Evolutionary conservation across 768 basidiomycete species (phyloP).

Genomic region (Lentinula edodes): DNA sequence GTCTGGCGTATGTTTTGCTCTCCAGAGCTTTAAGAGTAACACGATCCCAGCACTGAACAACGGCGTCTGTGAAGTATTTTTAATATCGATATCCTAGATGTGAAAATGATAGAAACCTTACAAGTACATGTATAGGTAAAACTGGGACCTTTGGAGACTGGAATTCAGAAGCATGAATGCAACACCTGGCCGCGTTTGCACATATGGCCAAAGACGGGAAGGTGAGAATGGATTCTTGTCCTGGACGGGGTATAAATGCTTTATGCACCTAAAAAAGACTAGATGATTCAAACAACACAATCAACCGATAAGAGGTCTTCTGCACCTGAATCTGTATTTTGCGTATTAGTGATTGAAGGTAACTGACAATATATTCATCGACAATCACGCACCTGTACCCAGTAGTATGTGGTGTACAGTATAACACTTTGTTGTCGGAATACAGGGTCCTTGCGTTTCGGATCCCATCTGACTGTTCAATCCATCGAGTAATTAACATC

Average conservation of each 20-base stretch:
- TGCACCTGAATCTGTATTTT: background rate
- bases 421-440: slow-evolving; percentile 43
- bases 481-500: background rate
- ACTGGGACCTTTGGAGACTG: slow-evolving; percentile 20
- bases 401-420: slow-evolving; percentile 43
- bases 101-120: background rate
- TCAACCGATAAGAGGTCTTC: background rate
- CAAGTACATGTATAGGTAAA: slow-evolving; percentile 8
- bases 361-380: background rate
- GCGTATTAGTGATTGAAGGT: background rate
- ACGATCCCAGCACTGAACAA: slow-evolving; percentile 38
- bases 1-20: slow-evolving; percentile 31
- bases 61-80: background rate
- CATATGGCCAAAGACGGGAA: slow-evolving; percentile 50
- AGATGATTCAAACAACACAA: background rate
- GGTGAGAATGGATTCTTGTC: slow-evolving; percentile 29
- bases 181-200: slow-evolving; percentile 37
- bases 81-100: background rate
- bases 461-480: slow-evolving; percentile 35
- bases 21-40: slow-evolving; percentile 44
- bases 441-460: slow-evolving; percentile 26
- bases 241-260: slow-evolving; percentile 19
- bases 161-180: slow-evolving; percentile 47
- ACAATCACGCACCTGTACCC: slow-evolving; percentile 8
- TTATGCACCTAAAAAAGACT: slow-evolving; percentile 17